Evolutionary conservation across 805 yeast species (phyloP), one percentile per base, ranked within the genome.

Genomic region (Kodamaea restingae): DNA sequence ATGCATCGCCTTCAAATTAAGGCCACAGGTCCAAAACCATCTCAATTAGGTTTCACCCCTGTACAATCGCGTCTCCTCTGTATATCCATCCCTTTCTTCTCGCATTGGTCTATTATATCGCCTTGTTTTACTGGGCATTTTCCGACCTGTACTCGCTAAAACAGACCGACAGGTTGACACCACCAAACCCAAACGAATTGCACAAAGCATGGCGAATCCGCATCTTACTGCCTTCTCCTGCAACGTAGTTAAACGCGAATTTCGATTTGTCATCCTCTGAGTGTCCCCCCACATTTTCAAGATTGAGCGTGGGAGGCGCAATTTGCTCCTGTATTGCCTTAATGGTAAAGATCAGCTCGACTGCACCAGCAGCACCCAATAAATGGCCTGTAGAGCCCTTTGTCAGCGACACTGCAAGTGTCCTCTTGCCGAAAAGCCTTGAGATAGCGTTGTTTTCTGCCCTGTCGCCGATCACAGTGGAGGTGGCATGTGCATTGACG

Each of bases 161-260:
- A 32, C 80, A 70, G 2, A 93, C 53, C 2, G 95, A 74, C 5
- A 95, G 82, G 59, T 93, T 93, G 4, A 95, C 87, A 7, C 99
- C 99, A 6, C 99, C 99, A 65, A 93, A 93, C 0, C 98, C 99
- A 63, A 95, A 91, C 50, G 96, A 87, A 54, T 93, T 93, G 35
- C 88, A 78, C 50, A 93, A 45, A 0, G 91, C 97, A 46, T 75
- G 71, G 3, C 72, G 52, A 3, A 84, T 55, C 2, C 58, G 50
- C 17, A 58, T 66, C 36, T 32, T 65, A 52, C 7, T 84, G 68
- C 9, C 52, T n/a, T n/a, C 46, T 24, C 75, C 63, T 1, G 76
- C 72, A 5, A 83, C 81, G 49, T 82, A 84, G 54, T 84, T 80
- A 39, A 67, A 63, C 42, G 76, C 67, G 2, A 63, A 56, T 2